Percentiles rank a stretch among this genome's conserved stretches.
These are phyloP conservation scores for Millerozyma miso DNA, from an alignment of 805 yeast species.

Conservation along the genomic window DNA sequence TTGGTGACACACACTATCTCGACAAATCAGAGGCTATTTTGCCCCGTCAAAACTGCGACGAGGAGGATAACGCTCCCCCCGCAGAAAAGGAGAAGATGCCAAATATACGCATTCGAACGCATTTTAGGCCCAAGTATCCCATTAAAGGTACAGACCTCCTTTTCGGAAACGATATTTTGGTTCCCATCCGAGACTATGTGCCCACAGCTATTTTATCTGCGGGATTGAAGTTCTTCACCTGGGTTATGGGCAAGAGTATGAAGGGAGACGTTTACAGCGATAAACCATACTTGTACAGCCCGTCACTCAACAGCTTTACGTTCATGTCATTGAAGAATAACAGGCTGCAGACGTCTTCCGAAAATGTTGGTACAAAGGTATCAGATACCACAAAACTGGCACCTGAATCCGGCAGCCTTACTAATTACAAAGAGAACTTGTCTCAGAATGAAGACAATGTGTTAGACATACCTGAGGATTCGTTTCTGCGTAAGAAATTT, in stretches of 20 bases:
- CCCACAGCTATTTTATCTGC: conserved; percentile 47
- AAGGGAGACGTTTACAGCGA: conserved; percentile 59
- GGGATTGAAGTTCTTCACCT: conserved; percentile 53
- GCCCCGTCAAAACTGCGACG: neutral
- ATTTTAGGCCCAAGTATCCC: conserved; percentile 38
- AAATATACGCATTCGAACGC: conserved; percentile 30
- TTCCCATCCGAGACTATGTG: conserved; percentile 53
- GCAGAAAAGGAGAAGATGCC: conserved; percentile 12
- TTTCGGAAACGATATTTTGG: conserved; percentile 67
- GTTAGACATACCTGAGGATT: conserved; percentile 25
- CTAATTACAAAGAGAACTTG: conserved; percentile 22
- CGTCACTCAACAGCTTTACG: conserved; percentile 55
- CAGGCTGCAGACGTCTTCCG: conserved; percentile 7
- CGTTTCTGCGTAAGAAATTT: conserved; percentile 39
- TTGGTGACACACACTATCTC: conserved; percentile 24
- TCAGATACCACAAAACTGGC: neutral
- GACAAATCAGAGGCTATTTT: conserved; percentile 13
- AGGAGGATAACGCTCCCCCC: neutral
- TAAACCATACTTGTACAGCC: conserved; percentile 60
- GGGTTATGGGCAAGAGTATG: conserved; percentile 60
- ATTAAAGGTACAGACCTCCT: conserved; percentile 50
- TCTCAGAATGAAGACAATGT: conserved; percentile 15
- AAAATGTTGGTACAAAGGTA: conserved; percentile 7
- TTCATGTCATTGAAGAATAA: conserved; percentile 30
- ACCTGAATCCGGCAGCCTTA: conserved; percentile 1